These are phyloP conservation scores for Paramecium tetraurelia DNA, from an alignment of 73 alveolate genomes.

Conservation along the genomic window DNA sequence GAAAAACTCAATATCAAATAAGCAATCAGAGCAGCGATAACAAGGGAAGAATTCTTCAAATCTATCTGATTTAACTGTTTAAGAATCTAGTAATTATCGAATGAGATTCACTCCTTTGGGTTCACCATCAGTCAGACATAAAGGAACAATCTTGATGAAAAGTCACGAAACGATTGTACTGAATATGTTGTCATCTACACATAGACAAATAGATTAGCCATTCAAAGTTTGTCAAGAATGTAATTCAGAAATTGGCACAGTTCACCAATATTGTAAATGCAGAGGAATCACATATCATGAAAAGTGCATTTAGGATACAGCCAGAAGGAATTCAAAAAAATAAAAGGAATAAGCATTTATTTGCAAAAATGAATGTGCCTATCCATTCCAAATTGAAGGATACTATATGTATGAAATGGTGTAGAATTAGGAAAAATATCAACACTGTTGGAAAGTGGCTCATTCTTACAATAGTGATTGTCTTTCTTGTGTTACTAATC, in stretches of 20 bases:
- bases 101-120: not conserved
- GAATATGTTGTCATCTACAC: slow-evolving; percentile 4
- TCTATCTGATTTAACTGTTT: not conserved
- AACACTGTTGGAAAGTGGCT: not conserved
- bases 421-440: not conserved
- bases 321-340: not conserved
- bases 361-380: not conserved
- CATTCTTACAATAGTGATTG: not conserved
- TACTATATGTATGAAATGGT: not conserved
- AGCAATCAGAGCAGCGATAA: not conserved
- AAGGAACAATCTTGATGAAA: not conserved
- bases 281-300: slow-evolving; percentile 12
- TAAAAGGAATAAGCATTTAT: not conserved
- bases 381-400: not conserved
- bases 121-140: not conserved
- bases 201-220: not conserved
- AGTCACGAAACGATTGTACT: slow-evolving; percentile 17
- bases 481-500: not conserved
- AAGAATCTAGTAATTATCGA: not conserved
- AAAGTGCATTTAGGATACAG: not conserved
- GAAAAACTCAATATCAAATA: not conserved
- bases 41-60: not conserved
- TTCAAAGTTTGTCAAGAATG: not conserved
- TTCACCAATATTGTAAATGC: not conserved
- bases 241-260: not conserved